These are phyloP conservation scores for Penicillium sp. DNA, from an alignment of 2,329 filamentous ascomycete species.

Conservation along the genomic window DNA sequence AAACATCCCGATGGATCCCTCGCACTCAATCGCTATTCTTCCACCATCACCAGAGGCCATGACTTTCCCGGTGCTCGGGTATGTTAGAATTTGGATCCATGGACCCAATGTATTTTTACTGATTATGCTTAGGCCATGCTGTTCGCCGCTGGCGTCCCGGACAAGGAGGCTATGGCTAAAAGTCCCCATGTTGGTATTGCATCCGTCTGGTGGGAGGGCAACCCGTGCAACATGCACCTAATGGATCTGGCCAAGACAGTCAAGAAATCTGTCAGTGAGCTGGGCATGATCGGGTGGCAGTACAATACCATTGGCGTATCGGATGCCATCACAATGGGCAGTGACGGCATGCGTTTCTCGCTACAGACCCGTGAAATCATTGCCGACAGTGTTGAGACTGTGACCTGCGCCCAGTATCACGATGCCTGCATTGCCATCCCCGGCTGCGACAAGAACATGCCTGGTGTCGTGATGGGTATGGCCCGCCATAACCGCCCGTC, in stretches of 20 bases:
- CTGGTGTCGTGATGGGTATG: conserved; percentile 83
- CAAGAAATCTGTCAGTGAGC: conserved; percentile 72
- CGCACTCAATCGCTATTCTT: conserved; percentile 80
- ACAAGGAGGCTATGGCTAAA: conserved; percentile 78
- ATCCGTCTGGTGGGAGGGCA: conserved; percentile 96
- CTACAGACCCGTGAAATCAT: conserved; percentile 88
- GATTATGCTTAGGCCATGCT: conserved; percentile 68
- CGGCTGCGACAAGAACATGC: conserved; percentile 98
- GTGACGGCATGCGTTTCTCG: conserved; percentile 91
- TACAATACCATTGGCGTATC: conserved; percentile 88
- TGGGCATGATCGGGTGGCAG: conserved; percentile 90
- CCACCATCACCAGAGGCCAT: conserved; percentile 74
- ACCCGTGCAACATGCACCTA: conserved; percentile 79
- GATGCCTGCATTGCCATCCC: conserved; percentile 92
- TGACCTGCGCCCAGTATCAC: conserved; percentile 86
- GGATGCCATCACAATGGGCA: conserved; percentile 92
- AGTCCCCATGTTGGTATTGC: conserved; percentile 86
- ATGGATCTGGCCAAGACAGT: conserved; percentile 82
- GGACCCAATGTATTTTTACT: background rate
- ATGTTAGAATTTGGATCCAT: conserved; percentile 7
- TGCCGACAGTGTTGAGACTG: conserved; percentile 87
- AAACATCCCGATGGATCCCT: conserved; percentile 53
- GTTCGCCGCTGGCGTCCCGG: conserved; percentile 83
- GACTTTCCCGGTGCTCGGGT: conserved; percentile 90
- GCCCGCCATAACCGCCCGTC: conserved; percentile 87